Conservation (phyloP, 2,329 filamentous ascomycete genomes). For the Penicillium sp. region DNA sequence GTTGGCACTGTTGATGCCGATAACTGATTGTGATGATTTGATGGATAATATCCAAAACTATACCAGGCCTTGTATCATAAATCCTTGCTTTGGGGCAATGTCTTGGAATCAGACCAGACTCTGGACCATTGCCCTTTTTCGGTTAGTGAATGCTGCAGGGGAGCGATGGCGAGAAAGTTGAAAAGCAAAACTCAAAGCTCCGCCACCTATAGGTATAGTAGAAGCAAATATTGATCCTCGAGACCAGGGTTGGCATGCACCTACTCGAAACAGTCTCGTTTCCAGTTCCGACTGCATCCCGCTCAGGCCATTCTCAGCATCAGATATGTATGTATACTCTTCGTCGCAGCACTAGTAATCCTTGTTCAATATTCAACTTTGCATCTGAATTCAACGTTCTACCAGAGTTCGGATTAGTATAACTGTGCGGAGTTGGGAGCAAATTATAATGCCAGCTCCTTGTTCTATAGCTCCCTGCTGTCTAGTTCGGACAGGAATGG, state of each 20-base stretch:
- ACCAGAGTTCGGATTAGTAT: neutral
- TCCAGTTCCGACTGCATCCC: constrained; percentile 1
- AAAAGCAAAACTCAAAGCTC: neutral
- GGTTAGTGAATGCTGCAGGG: neutral
- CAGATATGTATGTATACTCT: neutral
- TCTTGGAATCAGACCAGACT: neutral
- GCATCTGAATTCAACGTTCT: neutral
- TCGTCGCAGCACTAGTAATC: neutral
- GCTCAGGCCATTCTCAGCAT: constrained; percentile 8
- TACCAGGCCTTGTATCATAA: neutral
- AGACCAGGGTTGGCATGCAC: constrained; percentile 10
- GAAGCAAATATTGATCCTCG: neutral
- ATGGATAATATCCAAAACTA: too few relatives aligned
- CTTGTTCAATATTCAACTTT: neutral
- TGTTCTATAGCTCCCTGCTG: neutral
- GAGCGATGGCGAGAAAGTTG: neutral
- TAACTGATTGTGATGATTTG: neutral
- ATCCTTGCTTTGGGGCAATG: neutral
- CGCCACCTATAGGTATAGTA: neutral
- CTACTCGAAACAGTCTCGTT: constrained; percentile 5
- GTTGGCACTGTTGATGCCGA: neutral
- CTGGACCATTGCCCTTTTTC: neutral
- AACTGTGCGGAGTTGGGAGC: neutral
- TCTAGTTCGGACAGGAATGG: neutral
- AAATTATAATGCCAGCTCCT: neutral